These are phyloP conservation scores for Adansonia grandidieri DNA, from an alignment of 441 rosid genomes.

Conservation along the genomic window DNA sequence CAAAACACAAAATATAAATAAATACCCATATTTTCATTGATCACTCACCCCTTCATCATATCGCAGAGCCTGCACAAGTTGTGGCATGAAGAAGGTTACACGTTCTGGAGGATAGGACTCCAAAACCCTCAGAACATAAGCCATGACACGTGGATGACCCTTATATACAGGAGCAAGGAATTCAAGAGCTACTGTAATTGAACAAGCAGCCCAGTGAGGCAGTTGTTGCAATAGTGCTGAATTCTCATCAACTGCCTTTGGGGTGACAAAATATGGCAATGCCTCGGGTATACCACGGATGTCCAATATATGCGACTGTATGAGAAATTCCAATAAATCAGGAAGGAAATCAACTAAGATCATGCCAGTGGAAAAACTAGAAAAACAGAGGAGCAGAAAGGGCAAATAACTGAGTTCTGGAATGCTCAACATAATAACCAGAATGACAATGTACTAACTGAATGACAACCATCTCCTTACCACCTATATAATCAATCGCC, in stretches of 20 bases:
- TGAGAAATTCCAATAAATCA: conserved; percentile 18
- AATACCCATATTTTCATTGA: conserved; percentile 22
- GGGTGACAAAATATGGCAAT: conserved; percentile 93
- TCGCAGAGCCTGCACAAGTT: conserved; percentile 93
- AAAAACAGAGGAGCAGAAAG: conserved; percentile 1
- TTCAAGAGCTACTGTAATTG: conserved; percentile 91
- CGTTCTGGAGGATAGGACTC: conserved; percentile 97
- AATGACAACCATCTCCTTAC: conserved; percentile 9
- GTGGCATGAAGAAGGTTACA: conserved; percentile 99
- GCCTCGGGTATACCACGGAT: conserved; percentile 87
- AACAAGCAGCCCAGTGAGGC: conserved; percentile 99
- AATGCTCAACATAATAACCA: not conserved
- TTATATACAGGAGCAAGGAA: conserved; percentile 88
- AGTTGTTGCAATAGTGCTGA: conserved; percentile 90
- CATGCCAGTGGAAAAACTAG: conserved; percentile 3
- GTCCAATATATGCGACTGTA: conserved; percentile 78
- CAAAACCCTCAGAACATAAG: conserved; percentile 94
- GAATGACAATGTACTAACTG: not conserved
- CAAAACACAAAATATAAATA: conserved; percentile 16
- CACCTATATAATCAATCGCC: conserved; percentile 12
- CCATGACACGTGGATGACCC: conserved; percentile 99
- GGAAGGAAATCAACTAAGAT: conserved; percentile 17
- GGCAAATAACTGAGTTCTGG: not conserved
- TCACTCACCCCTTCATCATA: conserved; percentile 82
- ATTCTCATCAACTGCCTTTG: conserved; percentile 88